Percentiles rank a stretch among this genome's conserved stretches.
Conservation (phyloP, 495 filamentous ascomycete genomes). For the Penicillium ochrochloron region DNA sequence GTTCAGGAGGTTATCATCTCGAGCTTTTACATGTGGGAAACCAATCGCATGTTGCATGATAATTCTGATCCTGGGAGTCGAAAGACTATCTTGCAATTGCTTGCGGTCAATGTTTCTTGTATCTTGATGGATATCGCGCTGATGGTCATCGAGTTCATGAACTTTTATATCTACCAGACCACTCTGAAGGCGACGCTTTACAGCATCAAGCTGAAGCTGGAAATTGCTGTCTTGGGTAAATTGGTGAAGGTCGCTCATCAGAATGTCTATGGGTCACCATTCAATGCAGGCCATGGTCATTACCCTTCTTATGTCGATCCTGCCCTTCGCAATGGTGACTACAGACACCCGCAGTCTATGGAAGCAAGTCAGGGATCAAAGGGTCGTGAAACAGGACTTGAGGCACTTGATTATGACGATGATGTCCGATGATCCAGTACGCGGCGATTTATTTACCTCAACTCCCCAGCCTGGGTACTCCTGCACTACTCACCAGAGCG, state of each 20-base stretch:
- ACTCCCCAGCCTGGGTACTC: neutral
- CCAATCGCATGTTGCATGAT: constrained; percentile 34
- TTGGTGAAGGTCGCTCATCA: constrained; percentile 38
- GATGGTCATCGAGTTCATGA: constrained; percentile 38
- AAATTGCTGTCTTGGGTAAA: constrained; percentile 37
- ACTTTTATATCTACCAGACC: constrained; percentile 39
- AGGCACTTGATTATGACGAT: constrained; percentile 19
- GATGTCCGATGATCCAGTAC: neutral
- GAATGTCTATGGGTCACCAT: constrained; percentile 30
- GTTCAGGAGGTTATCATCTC: constrained; percentile 39
- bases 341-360: constrained; percentile 26
- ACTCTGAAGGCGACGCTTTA: constrained; percentile 38
- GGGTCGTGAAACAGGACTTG: constrained; percentile 21
- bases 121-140: constrained; percentile 38
- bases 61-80: constrained; percentile 32
- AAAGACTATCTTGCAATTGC: constrained; percentile 35
- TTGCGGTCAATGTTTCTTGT: constrained; percentile 38
- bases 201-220: constrained; percentile 37
- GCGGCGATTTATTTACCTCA: neutral
- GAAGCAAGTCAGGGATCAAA: constrained; percentile 25
- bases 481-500: neutral
- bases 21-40: constrained; percentile 38
- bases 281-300: constrained; percentile 18
- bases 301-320: constrained; percentile 38
- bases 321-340: constrained; percentile 22